A percentile compares a stretch with the other conserved stretches of the same genome.
Evolutionary conservation across 2,329 filamentous ascomycete species (phyloP).

Genomic region (Chrysosporium queenslandicum): DNA sequence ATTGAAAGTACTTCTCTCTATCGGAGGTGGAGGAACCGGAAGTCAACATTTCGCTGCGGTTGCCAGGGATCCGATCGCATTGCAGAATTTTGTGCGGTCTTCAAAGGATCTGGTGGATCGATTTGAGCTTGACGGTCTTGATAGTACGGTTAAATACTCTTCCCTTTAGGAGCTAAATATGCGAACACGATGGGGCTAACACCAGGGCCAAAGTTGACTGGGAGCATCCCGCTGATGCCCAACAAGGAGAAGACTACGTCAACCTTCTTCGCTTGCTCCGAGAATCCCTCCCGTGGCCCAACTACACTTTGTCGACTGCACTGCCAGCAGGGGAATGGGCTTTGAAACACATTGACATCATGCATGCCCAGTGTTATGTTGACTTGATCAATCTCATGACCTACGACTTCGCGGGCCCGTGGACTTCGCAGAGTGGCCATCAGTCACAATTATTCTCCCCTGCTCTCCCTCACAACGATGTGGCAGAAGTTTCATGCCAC

Average conservation of each 20-base stretch:
- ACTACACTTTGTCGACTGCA: conserved; percentile 61
- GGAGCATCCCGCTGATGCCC: conserved; percentile 59
- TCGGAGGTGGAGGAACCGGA: conserved; percentile 58
- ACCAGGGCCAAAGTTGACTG: conserved; percentile 54
- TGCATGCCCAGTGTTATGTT: conserved; percentile 52
- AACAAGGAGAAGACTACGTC: conserved; percentile 61
- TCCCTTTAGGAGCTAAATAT: too few species aligned
- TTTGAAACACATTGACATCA: conserved; percentile 59
- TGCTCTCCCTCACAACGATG: conserved; percentile 44
- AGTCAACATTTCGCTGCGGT: conserved; percentile 58
- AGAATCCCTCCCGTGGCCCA: conserved; percentile 55
- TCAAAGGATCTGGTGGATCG: conserved; percentile 58
- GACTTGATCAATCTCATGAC: conserved; percentile 71
- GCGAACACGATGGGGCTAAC: background rate
- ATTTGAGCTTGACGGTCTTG: conserved; percentile 63
- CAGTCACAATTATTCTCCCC: conserved; percentile 64
- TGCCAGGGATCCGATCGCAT: conserved; percentile 48
- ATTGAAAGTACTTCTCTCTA: conserved; percentile 64
- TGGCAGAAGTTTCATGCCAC: conserved; percentile 51
- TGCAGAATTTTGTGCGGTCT: conserved; percentile 61
- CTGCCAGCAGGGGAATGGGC: conserved; percentile 58
- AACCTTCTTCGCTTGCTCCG: conserved; percentile 58
- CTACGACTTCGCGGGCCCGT: conserved; percentile 68
- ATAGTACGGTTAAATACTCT: conserved; percentile 61
- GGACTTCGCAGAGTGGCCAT: conserved; percentile 58